phyloP scores from a whole-genome alignment of 2,329 filamentous ascomycete species.

The Alternaria arborescens region DNA sequence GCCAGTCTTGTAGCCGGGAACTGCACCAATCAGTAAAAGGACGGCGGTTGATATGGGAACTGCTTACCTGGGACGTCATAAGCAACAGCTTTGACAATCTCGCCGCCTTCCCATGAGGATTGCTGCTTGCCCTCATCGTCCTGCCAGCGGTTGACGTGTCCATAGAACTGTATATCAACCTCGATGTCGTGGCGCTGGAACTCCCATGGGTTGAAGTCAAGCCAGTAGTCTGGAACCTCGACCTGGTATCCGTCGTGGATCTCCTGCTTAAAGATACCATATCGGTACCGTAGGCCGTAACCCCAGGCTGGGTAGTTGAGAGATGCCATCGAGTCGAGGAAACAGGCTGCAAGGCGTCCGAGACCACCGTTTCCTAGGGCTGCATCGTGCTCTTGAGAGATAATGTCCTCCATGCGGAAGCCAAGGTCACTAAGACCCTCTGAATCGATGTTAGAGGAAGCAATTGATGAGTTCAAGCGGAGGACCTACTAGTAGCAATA shows the following conservation, averaged over 20 bases:
- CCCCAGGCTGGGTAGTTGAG: conserved; percentile 98
- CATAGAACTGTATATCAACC: conserved; percentile 97
- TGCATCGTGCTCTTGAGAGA: conserved; percentile 93
- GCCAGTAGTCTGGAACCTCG: conserved; percentile 98
- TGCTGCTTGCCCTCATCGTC: conserved; percentile 79
- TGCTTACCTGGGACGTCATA: conserved; percentile 75
- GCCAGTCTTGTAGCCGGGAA: conserved; percentile 87
- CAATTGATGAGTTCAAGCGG: background rate
- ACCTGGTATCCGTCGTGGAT: conserved; percentile 98
- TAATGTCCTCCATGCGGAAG: conserved; percentile 96
- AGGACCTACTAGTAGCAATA: conserved; percentile 73
- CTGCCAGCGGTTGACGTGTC: conserved; percentile 74
- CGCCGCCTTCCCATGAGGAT: conserved; percentile 87
- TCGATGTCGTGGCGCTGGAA: conserved; percentile 95
- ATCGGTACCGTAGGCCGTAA: conserved; percentile 93
- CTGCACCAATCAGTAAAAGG: conserved; percentile 56
- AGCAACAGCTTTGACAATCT: conserved; percentile 89
- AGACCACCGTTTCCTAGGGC: conserved; percentile 96
- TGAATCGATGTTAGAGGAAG: conserved; percentile 51
- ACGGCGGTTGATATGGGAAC: no score
- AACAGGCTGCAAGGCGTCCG: conserved; percentile 92
- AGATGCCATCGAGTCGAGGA: conserved; percentile 93
- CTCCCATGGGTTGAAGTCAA: conserved; percentile 99
- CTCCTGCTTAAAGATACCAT: conserved; percentile 98
- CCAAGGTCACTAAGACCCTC: conserved; percentile 88